phyloP scores from a whole-genome alignment of 2,329 filamentous ascomycete genomes.

The Zarea fungicola region DNA sequence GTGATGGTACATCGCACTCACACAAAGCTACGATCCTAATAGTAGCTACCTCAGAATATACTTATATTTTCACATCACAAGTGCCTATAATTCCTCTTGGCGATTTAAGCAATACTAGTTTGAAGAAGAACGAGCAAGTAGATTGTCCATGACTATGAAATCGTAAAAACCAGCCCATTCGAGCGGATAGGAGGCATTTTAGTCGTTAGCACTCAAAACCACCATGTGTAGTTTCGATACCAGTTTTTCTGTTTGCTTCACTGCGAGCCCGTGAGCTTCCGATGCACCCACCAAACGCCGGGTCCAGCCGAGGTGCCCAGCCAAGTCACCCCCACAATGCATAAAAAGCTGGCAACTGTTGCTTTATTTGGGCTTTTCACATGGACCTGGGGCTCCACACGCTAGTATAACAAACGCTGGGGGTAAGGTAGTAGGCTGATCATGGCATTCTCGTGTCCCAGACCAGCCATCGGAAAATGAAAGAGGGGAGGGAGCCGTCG shows the following conservation, averaged over 20 bases:
- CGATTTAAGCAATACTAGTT: neutral
- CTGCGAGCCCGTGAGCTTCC: conserved; percentile 7
- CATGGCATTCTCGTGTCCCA: conserved; percentile 8
- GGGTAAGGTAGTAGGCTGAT: conserved; percentile 6
- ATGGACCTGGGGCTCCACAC: conserved; percentile 12
- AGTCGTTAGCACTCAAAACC: too few relatives aligned
- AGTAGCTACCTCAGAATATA: too few relatives aligned
- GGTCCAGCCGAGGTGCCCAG: conserved; percentile 14
- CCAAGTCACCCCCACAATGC: conserved; percentile 11
- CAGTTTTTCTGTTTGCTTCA: neutral
- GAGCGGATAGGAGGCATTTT: neutral
- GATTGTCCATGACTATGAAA: too few relatives aligned
- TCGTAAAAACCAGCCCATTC: neutral
- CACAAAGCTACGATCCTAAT: too few relatives aligned
- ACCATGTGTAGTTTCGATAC: too few relatives aligned
- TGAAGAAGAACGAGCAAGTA: too few relatives aligned
- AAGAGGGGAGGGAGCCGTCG: neutral
- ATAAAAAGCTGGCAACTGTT: neutral
- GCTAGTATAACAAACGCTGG: conserved; percentile 5
- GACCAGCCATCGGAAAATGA: neutral
- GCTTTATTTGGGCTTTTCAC: conserved; percentile 5
- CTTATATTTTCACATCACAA: too few relatives aligned
- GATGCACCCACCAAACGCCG: conserved; percentile 9
- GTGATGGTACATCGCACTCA: too few relatives aligned
- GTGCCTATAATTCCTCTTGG: too few relatives aligned